phyloP scores from a whole-genome alignment of 495 filamentous ascomycete species.

The Penicillium riverlandense region DNA sequence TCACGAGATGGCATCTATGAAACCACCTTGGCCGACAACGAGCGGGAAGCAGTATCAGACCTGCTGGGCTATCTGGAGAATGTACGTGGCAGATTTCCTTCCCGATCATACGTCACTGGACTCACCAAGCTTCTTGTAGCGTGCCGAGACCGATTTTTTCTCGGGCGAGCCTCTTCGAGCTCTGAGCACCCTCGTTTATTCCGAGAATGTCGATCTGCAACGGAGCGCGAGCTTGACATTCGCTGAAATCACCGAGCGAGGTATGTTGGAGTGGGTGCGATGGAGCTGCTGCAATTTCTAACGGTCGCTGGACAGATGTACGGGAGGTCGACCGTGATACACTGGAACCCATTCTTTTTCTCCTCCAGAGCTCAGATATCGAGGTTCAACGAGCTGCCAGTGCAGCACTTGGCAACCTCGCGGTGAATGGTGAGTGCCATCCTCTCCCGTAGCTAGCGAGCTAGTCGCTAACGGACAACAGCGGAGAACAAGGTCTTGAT shows the following conservation, averaged over 20 bases:
- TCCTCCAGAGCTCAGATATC: slow-evolving; percentile 90
- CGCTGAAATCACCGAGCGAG: slow-evolving; percentile 97
- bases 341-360: slow-evolving; percentile 88
- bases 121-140: slow-evolving; percentile 38
- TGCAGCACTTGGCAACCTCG: slow-evolving; percentile 90
- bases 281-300: not conserved
- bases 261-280: slow-evolving; percentile 42
- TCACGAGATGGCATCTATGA: slow-evolving; percentile 93
- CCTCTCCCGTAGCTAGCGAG: not conserved
- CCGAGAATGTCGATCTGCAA: slow-evolving; percentile 97
- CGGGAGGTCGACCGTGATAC: slow-evolving; percentile 92
- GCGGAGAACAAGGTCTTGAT: slow-evolving; percentile 97
- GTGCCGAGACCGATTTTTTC: slow-evolving; percentile 96
- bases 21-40: slow-evolving; percentile 89
- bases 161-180: slow-evolving; percentile 92
- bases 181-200: slow-evolving; percentile 91
- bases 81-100: slow-evolving; percentile 42
- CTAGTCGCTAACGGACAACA: slow-evolving; percentile 45
- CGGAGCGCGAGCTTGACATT: slow-evolving; percentile 97
- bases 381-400: slow-evolving; percentile 97
- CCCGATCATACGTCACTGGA: not conserved
- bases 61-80: slow-evolving; percentile 93
- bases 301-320: slow-evolving; percentile 59
- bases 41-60: slow-evolving; percentile 95
- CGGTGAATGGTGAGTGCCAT: slow-evolving; percentile 76